phyloP scores from a whole-genome alignment of 495 filamentous ascomycete genomes.

The Polyplosphaeria fusca region DNA sequence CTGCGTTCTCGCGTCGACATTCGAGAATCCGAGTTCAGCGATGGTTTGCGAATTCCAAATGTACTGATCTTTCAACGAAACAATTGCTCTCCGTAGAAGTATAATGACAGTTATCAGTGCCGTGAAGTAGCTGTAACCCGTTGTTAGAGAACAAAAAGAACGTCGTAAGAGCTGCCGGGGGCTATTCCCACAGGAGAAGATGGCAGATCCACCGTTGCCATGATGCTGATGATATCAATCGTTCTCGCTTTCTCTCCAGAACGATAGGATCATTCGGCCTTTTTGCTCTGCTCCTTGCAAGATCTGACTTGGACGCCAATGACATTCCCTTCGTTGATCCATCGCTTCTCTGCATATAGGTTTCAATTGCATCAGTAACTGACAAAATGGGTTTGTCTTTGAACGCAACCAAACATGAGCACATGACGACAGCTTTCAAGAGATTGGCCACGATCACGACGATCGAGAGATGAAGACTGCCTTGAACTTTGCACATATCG shows the following conservation, averaged over 20 bases:
- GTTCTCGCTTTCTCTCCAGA: neutral
- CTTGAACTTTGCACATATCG: neutral
- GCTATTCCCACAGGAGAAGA: too few species aligned
- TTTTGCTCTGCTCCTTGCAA: neutral
- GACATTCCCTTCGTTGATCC: neutral
- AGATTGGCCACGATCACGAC: neutral
- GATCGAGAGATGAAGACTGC: neutral
- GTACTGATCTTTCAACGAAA: neutral
- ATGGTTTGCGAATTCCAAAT: neutral
- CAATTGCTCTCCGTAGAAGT: neutral
- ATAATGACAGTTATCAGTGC: neutral
- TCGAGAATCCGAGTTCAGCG: too few species aligned
- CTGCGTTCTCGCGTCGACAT: too few species aligned
- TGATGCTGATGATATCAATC: neutral
- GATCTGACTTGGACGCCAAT: neutral
- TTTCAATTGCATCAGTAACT: neutral
- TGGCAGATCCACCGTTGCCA: neutral
- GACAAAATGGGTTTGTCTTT: neutral
- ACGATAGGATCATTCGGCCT: neutral
- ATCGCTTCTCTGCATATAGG: neutral
- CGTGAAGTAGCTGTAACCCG: neutral
- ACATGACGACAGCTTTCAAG: neutral
- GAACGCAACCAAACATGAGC: too few species aligned
- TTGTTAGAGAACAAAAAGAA: neutral
- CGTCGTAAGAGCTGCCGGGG: neutral